Evolutionary conservation across 345 rosid species (phyloP), one percentile per base, ranked within the genome.

Genomic region (Salix brachista): DNA sequence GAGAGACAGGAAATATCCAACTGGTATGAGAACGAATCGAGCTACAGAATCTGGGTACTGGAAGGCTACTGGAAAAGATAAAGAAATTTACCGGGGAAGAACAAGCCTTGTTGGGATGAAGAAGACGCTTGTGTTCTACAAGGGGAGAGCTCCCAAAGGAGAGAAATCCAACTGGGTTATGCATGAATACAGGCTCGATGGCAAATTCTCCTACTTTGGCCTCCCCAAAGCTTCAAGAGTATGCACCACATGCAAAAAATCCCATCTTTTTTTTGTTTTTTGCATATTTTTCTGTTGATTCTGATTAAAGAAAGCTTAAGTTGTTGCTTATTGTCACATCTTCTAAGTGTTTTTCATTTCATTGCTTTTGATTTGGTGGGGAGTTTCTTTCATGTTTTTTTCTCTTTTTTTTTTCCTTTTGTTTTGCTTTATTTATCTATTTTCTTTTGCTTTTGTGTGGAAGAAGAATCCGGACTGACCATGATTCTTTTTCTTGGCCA

Each of bases 51-150:
- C 97, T 10, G 99, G 99, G 12, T 93, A 93, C 75, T 96, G 99
- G 99, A 96, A 96, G 83, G 99, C 98, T 1, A 96, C 99, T 1
- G 99, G 99, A 0, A 93, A 93, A 73, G 99, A 96, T 48, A 96
- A 89, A 69, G 92, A 92, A 89, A 93, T 96, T 56, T 89, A 72
- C 88, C 87, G 70, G 80, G 98, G 94, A 4, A 90, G 82, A 79
- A 79, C 80, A 23, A 76, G 87, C 81, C 92, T 92, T 65, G 95
- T 96, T 69, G 99, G 99, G 67, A 96, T 96, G 99, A 96, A 96
- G 90, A 96, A 96, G 87, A 96, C 99, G 3, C 98, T 96, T 77
- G 99, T 96, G 30, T 96, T 96, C 81, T 96, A 96, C 86, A 83
- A 4, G 81, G 99, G 99, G 13, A 86, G 99, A 87, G 99, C 99